Conservation (phyloP, 2,329 filamentous ascomycete genomes). For the Neofusicoccum kwambonambiense region DNA sequence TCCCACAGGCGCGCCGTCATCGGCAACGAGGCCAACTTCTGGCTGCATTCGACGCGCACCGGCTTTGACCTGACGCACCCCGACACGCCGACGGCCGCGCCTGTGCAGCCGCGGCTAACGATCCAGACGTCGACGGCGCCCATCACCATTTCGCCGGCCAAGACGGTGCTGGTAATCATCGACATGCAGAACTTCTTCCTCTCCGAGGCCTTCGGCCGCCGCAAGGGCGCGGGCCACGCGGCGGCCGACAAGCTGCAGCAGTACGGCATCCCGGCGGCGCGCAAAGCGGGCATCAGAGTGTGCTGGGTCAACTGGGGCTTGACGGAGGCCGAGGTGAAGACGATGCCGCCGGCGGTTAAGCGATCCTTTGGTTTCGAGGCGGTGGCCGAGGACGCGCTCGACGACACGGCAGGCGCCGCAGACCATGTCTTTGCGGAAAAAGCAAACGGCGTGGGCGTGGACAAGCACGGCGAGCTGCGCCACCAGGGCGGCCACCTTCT, state of each 20-base stretch:
- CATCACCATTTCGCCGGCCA: conserved; percentile 35
- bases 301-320: conserved; percentile 46
- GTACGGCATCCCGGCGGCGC: conserved; percentile 39
- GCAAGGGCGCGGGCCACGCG: conserved; percentile 24
- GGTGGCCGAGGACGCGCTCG: conserved; percentile 22
- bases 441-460: conserved; percentile 27
- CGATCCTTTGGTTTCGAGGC: conserved; percentile 37
- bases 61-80: conserved; percentile 51
- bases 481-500: conserved; percentile 19
- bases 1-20: conserved; percentile 38
- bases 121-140: conserved; percentile 29
- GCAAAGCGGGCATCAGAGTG: conserved; percentile 39
- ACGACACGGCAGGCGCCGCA: background rate
- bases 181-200: conserved; percentile 49
- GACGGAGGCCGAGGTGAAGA: conserved; percentile 34
- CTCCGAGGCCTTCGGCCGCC: conserved; percentile 27
- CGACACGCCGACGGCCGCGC: conserved; percentile 26
- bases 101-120: conserved; percentile 21
- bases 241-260: conserved; percentile 33
- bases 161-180: conserved; percentile 41
- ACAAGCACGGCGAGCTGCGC: conserved; percentile 28
- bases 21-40: conserved; percentile 44
- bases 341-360: conserved; percentile 40
- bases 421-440: conserved; percentile 4
- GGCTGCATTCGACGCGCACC: conserved; percentile 43